Evolutionary conservation across 2,329 filamentous ascomycete species (phyloP), one percentile per base, ranked within the genome.

Genomic region (Arthroderma sp.): DNA sequence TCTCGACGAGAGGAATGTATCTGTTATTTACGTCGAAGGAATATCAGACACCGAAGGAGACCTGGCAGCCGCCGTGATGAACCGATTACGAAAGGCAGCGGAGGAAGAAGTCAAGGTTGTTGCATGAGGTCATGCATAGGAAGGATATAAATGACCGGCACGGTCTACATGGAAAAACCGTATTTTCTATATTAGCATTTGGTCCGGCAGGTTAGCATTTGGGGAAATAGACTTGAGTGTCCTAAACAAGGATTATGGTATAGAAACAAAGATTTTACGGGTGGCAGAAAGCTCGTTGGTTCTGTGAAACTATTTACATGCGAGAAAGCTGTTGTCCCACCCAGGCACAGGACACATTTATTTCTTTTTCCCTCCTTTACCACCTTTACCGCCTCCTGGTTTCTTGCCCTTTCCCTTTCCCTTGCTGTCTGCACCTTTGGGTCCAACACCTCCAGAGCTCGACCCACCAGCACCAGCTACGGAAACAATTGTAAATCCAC

Each of bases 1-100:
- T 63, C 79, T 98, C 61, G 93, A 98, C 70, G 81, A 84, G 65
- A 78, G 83, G 61, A 81, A 83, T 31, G 89, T 89, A 2, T 84
- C 93, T 67, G 78, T 86, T 19, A 96, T 98, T 55, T 87, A 91
- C 64, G 88, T 97, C 9, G 93, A 98, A 70, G 91, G 91, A 1
- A 87, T 96, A 58, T 71, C 76, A 19, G 86, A 87, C 56, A 64
- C 68, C 59, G 82, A 86, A 59, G 84, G 86, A 33, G 87, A 93
- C 68, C 85, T 93, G 64, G 89, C 90, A 19, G 88, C 88, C 23
- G 93, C 87, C 23, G 84, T 91, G 63, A 91, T 91, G 86, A 91
- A 91, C 66, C 79, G 87, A 63, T 76, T 91, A 58, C 80, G 87
- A 62, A 91, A 91, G 74, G 87, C 87, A 57, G 87, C 87, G 38